Percentiles rank a stretch among this genome's conserved stretches.
Conservation (phyloP, 305 asterid genomes). For the Caryopteris hybrid region DNA sequence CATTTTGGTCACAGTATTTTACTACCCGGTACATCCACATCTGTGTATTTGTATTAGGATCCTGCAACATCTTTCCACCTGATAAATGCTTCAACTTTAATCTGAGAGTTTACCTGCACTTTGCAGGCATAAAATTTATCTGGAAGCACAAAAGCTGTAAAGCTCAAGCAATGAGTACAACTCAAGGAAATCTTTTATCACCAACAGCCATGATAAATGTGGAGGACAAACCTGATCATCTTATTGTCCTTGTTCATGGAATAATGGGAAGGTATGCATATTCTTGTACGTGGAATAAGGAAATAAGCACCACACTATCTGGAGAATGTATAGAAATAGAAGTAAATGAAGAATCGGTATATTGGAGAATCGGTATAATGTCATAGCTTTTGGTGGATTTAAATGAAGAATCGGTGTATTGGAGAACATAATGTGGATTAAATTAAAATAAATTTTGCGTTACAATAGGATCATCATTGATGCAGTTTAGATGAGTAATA, state of each 20-base stretch:
- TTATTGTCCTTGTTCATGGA: slow-evolving; percentile 97
- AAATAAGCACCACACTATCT: neutral
- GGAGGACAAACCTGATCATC: slow-evolving; percentile 83
- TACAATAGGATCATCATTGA: neutral
- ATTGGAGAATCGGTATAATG: neutral
- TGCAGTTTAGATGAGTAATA: neutral
- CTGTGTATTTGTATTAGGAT: neutral
- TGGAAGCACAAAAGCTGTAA: slow-evolving; percentile 39
- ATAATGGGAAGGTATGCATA: slow-evolving; percentile 77
- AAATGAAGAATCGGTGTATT: neutral
- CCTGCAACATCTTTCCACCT: neutral
- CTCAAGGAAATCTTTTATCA: slow-evolving; percentile 53
- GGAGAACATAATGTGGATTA: slow-evolving; percentile 8
- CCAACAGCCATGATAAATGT: slow-evolving; percentile 32
- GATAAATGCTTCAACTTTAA: slow-evolving; percentile 1
- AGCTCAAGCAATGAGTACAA: slow-evolving; percentile 55
- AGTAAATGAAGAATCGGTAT: neutral
- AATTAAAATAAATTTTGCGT: neutral
- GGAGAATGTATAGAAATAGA: slow-evolving; percentile 6
- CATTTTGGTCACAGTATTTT: neutral
- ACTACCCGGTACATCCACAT: neutral
- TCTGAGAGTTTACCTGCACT: slow-evolving; percentile 11
- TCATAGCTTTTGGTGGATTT: neutral
- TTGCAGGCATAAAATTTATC: slow-evolving; percentile 50
- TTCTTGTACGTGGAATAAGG: slow-evolving; percentile 8